These are phyloP conservation scores for Biscogniauxia marginata DNA, from an alignment of 2,329 filamentous ascomycete genomes.

Conservation along the genomic window DNA sequence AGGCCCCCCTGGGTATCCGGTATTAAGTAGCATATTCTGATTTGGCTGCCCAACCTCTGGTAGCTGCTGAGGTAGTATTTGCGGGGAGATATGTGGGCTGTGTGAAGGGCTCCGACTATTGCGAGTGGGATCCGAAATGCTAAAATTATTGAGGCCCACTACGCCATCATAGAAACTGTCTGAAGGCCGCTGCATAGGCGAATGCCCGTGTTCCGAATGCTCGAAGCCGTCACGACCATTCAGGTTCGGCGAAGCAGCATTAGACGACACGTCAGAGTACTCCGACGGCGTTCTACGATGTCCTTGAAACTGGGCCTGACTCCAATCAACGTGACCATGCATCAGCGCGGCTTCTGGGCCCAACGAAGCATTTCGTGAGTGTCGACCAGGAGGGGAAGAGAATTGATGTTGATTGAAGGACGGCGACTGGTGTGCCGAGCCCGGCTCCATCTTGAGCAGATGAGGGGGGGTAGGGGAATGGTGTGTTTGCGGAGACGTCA, in stretches of 20 bases:
- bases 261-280: slow-evolving; percentile 86
- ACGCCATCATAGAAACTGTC: slow-evolving; percentile 78
- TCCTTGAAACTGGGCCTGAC: slow-evolving; percentile 65
- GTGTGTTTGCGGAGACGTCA: slow-evolving; percentile 55
- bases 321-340: slow-evolving; percentile 55
- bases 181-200: slow-evolving; percentile 74
- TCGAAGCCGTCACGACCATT: slow-evolving; percentile 79
- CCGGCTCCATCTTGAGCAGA: slow-evolving; percentile 50
- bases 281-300: slow-evolving; percentile 88
- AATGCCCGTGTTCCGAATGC: slow-evolving; percentile 66
- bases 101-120: slow-evolving; percentile 80
- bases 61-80: slow-evolving; percentile 56
- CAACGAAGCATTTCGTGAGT: slow-evolving; percentile 57
- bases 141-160: slow-evolving; percentile 76
- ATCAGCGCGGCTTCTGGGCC: slow-evolving; percentile 58
- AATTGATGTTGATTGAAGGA: slow-evolving; percentile 57
- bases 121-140: slow-evolving; percentile 67
- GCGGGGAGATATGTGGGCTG: slow-evolving; percentile 64
- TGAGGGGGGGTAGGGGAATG: slow-evolving; percentile 58
- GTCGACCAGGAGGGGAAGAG: slow-evolving; percentile 45
- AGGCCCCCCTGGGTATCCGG: slow-evolving; percentile 42
- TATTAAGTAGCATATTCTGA: slow-evolving; percentile 43
- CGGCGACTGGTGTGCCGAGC: slow-evolving; percentile 56
- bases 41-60: slow-evolving; percentile 52
- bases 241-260: slow-evolving; percentile 79